Evolutionary conservation across 139 green algal species (phyloP).

Genomic region (Medakamo hakoo): DNA sequence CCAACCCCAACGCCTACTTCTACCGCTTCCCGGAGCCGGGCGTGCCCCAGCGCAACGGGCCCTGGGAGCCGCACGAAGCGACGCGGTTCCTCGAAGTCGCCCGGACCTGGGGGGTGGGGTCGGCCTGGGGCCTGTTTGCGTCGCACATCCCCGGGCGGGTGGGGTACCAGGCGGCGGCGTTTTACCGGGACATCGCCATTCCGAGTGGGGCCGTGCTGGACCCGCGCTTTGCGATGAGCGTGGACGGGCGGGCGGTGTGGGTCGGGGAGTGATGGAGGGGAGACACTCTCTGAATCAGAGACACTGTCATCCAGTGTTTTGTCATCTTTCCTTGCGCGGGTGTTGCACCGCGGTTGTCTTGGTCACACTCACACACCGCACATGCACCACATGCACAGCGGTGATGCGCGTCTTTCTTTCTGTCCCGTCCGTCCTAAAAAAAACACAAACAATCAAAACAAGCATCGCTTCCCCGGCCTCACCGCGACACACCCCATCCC

Average conservation of each 20-base stretch:
- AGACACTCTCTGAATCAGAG: no score
- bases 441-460: no score
- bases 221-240: not conserved
- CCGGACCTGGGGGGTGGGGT: constrained; percentile 29
- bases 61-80: constrained; percentile 51
- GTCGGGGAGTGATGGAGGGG: no score
- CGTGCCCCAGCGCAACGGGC: constrained; percentile 23
- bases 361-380: no score
- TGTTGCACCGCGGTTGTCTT: no score
- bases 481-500: no score
- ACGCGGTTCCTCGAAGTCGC: constrained; percentile 37
- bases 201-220: not conserved
- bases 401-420: no score
- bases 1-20: constrained; percentile 68
- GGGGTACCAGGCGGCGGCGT: constrained; percentile 55
- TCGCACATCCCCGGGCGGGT: constrained; percentile 45
- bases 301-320: no score
- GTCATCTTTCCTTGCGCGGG: no score
- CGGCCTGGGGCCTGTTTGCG: constrained; percentile 66
- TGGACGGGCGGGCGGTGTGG: not conserved
- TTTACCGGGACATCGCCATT: constrained; percentile 18
- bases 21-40: constrained; percentile 44
- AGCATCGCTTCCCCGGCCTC: no score
- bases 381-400: no score
- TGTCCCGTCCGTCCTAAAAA: no score